Evolutionary conservation across 208 protist genomes (phyloP).

Genomic region (Balamuthia mandrillaris): DNA sequence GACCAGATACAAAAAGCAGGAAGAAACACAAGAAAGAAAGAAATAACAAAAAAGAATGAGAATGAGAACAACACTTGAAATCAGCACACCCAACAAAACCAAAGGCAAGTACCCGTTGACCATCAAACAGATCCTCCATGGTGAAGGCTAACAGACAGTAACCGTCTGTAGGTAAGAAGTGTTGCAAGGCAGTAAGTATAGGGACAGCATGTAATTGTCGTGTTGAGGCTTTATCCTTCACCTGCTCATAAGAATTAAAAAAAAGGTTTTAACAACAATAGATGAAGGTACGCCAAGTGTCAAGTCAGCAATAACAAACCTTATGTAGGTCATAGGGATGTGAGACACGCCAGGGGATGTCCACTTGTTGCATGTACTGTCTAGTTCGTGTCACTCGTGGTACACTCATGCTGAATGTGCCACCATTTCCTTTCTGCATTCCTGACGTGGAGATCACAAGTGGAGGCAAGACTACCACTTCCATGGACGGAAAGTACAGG

Average conservation of each 20-base stretch:
- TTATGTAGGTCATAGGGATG: slow-evolving; percentile 17
- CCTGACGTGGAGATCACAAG: background rate
- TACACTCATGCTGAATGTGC: background rate
- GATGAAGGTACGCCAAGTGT: background rate
- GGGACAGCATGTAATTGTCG: background rate
- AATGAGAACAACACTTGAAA: no score
- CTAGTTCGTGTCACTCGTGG: background rate
- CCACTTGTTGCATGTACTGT: background rate
- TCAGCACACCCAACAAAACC: no score
- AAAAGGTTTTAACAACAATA: background rate
- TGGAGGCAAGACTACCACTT: background rate
- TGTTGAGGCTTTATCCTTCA: background rate
- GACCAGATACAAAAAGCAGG: no score
- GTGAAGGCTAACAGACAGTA: slow-evolving; percentile 10
- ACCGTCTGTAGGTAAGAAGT: background rate
- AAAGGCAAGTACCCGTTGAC: background rate
- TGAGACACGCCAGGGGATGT: background rate
- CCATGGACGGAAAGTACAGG: background rate
- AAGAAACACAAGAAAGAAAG: background rate
- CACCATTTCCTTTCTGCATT: background rate
- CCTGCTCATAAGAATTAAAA: background rate
- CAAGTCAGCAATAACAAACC: background rate
- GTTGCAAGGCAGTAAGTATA: background rate
- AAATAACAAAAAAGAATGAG: no score
- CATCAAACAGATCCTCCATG: slow-evolving; percentile 17